Conservation (phyloP, 805 yeast species). For the Saccharomycopsis javanensis region DNA sequence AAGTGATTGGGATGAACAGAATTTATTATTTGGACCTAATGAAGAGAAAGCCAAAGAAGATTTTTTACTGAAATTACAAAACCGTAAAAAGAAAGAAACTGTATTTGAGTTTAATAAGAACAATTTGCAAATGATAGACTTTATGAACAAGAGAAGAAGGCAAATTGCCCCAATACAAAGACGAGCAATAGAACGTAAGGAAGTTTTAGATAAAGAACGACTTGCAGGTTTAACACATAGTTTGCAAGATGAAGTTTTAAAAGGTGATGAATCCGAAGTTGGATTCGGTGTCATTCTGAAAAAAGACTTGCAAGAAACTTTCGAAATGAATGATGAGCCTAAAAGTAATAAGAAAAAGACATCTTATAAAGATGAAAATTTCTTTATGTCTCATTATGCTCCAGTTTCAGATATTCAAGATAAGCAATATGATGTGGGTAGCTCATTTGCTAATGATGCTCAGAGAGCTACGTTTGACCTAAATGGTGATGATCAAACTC, state of each 20-base stretch:
- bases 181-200: constrained; percentile 61
- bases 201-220: constrained; percentile 62
- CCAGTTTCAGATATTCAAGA: constrained; percentile 75
- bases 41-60: constrained; percentile 61
- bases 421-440: constrained; percentile 43
- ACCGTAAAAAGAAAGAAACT: constrained; percentile 72
- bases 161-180: constrained; percentile 85
- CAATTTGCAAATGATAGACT: constrained; percentile 60
- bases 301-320: constrained; percentile 37
- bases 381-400: constrained; percentile 83
- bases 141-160: constrained; percentile 79
- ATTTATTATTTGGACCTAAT: constrained; percentile 61
- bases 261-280: constrained; percentile 24
- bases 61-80: constrained; percentile 61
- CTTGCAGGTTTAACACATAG: constrained; percentile 63
- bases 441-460: constrained; percentile 76
- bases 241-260: constrained; percentile 61
- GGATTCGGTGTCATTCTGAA: constrained; percentile 31
- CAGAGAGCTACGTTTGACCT: constrained; percentile 80
- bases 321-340: constrained; percentile 39
- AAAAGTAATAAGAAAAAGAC: constrained; percentile 28
- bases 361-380: constrained; percentile 65
- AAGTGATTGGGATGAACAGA: constrained; percentile 85
- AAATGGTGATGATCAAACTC: constrained; percentile 59
- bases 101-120: constrained; percentile 80